These are phyloP conservation scores for Nicotiana tabacum DNA, from an alignment of 257 asterid genomes.

Conservation along the genomic window DNA sequence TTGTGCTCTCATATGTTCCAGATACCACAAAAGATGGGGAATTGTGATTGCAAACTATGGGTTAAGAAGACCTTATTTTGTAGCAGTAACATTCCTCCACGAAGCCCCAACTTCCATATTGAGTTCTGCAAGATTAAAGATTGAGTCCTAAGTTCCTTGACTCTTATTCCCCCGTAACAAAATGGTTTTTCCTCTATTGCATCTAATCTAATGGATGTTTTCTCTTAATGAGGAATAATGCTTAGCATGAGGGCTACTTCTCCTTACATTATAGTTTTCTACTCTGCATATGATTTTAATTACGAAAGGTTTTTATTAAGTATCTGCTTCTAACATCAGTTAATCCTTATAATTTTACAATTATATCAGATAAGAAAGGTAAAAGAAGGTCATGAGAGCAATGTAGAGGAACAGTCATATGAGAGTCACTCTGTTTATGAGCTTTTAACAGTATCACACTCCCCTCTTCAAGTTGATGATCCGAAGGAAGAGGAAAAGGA, in stretches of 20 bases:
- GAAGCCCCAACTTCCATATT: neutral
- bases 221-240: neutral
- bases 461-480: conserved; percentile 21
- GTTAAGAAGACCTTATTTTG: neutral
- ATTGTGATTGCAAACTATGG: neutral
- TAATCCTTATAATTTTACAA: neutral
- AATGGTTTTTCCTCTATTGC: neutral
- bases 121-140: neutral
- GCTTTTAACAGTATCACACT: conserved; percentile 24
- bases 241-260: neutral
- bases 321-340: neutral
- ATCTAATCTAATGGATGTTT: neutral
- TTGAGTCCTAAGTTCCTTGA: too few species aligned
- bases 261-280: neutral
- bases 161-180: too few species aligned
- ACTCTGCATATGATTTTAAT: neutral
- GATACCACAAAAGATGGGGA: neutral
- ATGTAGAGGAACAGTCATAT: conserved; percentile 21
- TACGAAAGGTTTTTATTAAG: neutral
- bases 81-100: neutral
- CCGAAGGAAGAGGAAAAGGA: conserved; percentile 28
- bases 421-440: conserved; percentile 17
- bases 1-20: neutral
- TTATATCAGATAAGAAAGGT: conserved; percentile 51
- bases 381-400: conserved; percentile 50